Base-by-base conservation (phyloP, 805 yeast genomes). In the Zygosaccharomyces siamensis region DNA sequence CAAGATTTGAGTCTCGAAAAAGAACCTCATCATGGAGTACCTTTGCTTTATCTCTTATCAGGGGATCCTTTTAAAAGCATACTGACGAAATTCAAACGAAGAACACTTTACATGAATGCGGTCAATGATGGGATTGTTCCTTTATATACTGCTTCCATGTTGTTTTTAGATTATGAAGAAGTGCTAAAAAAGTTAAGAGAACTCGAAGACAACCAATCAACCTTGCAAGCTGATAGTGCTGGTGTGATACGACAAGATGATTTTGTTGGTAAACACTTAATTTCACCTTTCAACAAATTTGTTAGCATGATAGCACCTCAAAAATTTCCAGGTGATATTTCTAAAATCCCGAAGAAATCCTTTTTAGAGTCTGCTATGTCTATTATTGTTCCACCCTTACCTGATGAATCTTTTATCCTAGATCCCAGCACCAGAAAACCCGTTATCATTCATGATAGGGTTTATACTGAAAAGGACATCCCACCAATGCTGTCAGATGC, bases 81-180 rank as follows among this genome's bases (percentile, higher is more conserved):
- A 0, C 66, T 86, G 45, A 74, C 75, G 49, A 67, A 63, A 52
- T 86, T 86, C 61, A 71, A 67, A 45, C 72, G 85, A 47, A 71
- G 95, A 58, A 85, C 92, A 0, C 66, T 84, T 1, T 86, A 86
- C 63, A 89, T 92, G 1, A 86, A 86, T 63, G 81, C 83, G 0
- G 66, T 81, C 4, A 83, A 86, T 62, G 95, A 86, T 67, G 95
- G 93, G 2, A 83, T 86, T 31, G 95, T 86, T 0, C 93, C 95
- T 0, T 70, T 86, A 46, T 73, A 90, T 49, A 84, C 93, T 0
- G 76, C 89, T 0, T 82, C 89, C 0, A 62, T 86, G 45, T 66
- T 86, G 23, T 86, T 77, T 60, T 55, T 86, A 26, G 92, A 86
- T 62, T 84, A 83, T 69, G 77, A 77, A 52, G 86, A 79, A 2